Conservation (phyloP, 2,329 filamentous ascomycete species). For the Raffaelea ambrosiae region DNA sequence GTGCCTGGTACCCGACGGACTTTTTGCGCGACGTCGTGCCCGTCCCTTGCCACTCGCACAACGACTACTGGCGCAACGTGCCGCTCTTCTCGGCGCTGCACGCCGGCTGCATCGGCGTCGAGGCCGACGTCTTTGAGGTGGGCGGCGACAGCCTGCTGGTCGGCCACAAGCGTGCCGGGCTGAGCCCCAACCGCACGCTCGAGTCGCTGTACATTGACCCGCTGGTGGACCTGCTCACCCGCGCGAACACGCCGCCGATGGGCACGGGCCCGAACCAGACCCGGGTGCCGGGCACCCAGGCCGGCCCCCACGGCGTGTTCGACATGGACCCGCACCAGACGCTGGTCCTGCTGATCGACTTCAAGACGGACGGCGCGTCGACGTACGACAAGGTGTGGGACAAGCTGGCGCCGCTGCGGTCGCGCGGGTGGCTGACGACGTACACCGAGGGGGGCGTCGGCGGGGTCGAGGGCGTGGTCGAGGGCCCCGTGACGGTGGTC, state of each 20-base stretch:
- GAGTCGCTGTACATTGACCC: conserved; percentile 56
- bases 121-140: conserved; percentile 60
- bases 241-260: not conserved
- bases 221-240: conserved; percentile 47
- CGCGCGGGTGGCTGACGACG: conserved; percentile 47
- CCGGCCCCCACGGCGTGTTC: conserved; percentile 49
- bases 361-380: conserved; percentile 50
- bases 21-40: conserved; percentile 35
- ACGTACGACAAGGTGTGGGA: conserved; percentile 44
- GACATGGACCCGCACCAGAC: conserved; percentile 41
- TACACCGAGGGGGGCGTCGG: conserved; percentile 39
- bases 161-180: conserved; percentile 49
- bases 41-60: conserved; percentile 47
- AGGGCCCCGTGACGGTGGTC: conserved; percentile 57
- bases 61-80: conserved; percentile 60
- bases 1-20: conserved; percentile 39
- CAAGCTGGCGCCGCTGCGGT: conserved; percentile 50
- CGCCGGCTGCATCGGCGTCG: conserved; percentile 52
- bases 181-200: conserved; percentile 50
- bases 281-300: conserved; percentile 28
- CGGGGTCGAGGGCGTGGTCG: not conserved
- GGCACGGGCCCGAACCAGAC: conserved; percentile 25
- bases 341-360: conserved; percentile 57
- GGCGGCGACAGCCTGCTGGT: conserved; percentile 28
- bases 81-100: conserved; percentile 55